Percentiles rank a stretch among this genome's conserved stretches.
Conservation (phyloP, 2,329 filamentous ascomycete genomes). For the Ascochyta rabiei region DNA sequence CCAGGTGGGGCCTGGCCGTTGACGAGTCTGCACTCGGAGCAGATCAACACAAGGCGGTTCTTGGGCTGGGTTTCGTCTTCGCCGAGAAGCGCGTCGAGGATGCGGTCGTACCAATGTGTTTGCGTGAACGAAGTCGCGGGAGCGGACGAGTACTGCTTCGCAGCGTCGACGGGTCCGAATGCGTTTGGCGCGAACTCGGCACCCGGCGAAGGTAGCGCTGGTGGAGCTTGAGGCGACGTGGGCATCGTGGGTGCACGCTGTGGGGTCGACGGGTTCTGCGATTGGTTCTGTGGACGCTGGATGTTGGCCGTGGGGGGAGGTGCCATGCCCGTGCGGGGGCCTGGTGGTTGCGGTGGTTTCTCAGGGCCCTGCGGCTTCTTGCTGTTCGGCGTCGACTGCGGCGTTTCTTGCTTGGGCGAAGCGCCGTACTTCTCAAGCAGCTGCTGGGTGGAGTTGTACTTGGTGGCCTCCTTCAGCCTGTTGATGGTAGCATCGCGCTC, state of each 20-base stretch:
- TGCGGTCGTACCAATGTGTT: conserved; percentile 89
- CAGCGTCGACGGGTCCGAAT: conserved; percentile 49
- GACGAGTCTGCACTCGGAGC: conserved; percentile 79
- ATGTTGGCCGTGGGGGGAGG: conserved; percentile 72
- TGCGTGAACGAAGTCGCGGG: conserved; percentile 47
- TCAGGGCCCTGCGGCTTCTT: conserved; percentile 41
- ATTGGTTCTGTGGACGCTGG: conserved; percentile 44
- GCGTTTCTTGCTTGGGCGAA: conserved; percentile 56
- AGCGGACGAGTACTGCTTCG: conserved; percentile 39
- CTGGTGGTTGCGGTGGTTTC: conserved; percentile 36
- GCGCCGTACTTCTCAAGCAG: conserved; percentile 91
- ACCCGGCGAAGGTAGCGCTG: conserved; percentile 37
- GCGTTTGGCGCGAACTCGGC: conserved; percentile 80
- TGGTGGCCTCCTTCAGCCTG: conserved; percentile 92
- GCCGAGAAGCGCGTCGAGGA: conserved; percentile 88
- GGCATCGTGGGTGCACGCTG: conserved; percentile 24
- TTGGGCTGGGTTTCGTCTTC: conserved; percentile 93
- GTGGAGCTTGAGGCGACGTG: conserved; percentile 27
- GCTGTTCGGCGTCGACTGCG: conserved; percentile 34
- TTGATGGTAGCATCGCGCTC: conserved; percentile 88
- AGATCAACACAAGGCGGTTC: conserved; percentile 89
- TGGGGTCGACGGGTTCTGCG: conserved; percentile 39
- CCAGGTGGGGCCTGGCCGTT: conserved; percentile 96
- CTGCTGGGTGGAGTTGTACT: conserved; percentile 92
- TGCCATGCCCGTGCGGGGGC: conserved; percentile 59